A percentile compares a stretch with the other conserved stretches of the same genome.
Conservation (phyloP, 371 early-diverging fungal species). For the Mortierella sp. region DNA sequence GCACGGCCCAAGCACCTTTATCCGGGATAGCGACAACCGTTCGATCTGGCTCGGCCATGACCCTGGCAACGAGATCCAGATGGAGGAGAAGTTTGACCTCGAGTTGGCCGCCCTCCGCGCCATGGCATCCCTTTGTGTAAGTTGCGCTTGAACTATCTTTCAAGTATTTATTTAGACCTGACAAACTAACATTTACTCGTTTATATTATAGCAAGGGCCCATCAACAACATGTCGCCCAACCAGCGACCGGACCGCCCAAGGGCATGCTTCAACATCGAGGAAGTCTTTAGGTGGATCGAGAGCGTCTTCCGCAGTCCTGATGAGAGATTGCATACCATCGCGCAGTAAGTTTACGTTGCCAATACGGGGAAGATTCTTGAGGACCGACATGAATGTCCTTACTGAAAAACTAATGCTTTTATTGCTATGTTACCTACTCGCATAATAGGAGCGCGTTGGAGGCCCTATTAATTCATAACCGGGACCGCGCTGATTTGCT, state of each 20-base stretch:
- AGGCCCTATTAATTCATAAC: constrained; percentile 80
- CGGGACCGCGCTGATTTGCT: constrained; percentile 73
- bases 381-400: no score
- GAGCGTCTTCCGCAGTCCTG: constrained; percentile 78
- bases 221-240: constrained; percentile 42
- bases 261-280: constrained; percentile 60
- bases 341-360: constrained; percentile 45
- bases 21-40: constrained; percentile 79
- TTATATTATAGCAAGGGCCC: constrained; percentile 39
- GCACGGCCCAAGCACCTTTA: constrained; percentile 78
- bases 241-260: constrained; percentile 21
- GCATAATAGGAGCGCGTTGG: constrained; percentile 65
- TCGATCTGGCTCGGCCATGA: constrained; percentile 85
- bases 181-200: background rate
- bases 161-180: background rate
- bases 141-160: constrained; percentile 25
- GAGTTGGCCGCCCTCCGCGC: constrained; percentile 87
- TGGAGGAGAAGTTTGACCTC: constrained; percentile 80
- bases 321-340: constrained; percentile 67
- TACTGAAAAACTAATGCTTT: no score
- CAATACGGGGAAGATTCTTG: background rate
- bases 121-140: constrained; percentile 90
- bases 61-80: constrained; percentile 79
- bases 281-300: constrained; percentile 71
- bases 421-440: background rate